These are phyloP conservation scores for Hyaloscypha hepaticicola DNA, from an alignment of 495 filamentous ascomycete genomes.

Conservation along the genomic window DNA sequence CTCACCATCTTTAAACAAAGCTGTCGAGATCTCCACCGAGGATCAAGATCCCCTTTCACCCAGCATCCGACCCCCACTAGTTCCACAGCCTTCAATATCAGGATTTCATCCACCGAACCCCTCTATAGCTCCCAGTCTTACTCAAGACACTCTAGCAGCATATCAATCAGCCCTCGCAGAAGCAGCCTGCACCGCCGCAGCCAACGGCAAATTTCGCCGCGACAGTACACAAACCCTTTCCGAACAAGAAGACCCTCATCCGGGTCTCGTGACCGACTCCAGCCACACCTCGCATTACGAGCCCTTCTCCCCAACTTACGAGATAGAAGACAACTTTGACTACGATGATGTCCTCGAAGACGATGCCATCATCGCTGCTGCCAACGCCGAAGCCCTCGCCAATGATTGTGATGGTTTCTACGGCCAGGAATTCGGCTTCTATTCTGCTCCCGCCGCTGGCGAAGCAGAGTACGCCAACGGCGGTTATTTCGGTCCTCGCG, in stretches of 20 bases:
- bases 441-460: conserved; percentile 59
- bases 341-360: conserved; percentile 70
- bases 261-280: conserved; percentile 37
- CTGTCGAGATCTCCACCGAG: background rate
- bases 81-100: conserved; percentile 14
- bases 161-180: conserved; percentile 81
- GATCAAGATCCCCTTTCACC: background rate
- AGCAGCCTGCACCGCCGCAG: conserved; percentile 71
- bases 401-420: conserved; percentile 92
- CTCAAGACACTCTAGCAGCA: conserved; percentile 62
- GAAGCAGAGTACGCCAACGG: conserved; percentile 64
- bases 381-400: conserved; percentile 90
- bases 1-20: conserved; percentile 19
- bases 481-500: conserved; percentile 84
- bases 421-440: conserved; percentile 97
- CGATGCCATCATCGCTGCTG: conserved; percentile 88
- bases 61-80: background rate
- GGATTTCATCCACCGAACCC: background rate
- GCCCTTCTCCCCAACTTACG: conserved; percentile 33
- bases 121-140: conserved; percentile 11
- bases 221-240: conserved; percentile 34
- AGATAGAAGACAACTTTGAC: conserved; percentile 45
- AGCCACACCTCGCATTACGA: conserved; percentile 37
- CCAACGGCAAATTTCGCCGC: conserved; percentile 66
- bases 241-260: conserved; percentile 34